These are phyloP conservation scores for Talaromyces sp. DNA, from an alignment of 2,329 filamentous ascomycete genomes.

Conservation along the genomic window DNA sequence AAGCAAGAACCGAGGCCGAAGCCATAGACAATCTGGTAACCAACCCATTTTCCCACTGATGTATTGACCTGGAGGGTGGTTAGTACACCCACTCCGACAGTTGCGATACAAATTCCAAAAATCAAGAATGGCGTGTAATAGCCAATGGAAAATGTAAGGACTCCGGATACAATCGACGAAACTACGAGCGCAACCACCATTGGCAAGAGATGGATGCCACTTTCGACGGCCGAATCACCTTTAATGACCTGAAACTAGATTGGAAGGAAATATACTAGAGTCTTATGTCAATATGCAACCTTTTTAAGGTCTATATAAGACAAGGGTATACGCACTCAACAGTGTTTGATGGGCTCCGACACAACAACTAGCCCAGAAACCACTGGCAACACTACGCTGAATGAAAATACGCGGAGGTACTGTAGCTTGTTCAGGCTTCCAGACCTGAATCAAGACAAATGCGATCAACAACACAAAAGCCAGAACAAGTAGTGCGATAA, in stretches of 20 bases:
- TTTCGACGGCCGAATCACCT: slow-evolving; percentile 25
- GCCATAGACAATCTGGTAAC: slow-evolving; percentile 21
- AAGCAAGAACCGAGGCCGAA: slow-evolving; percentile 16
- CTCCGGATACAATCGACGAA: slow-evolving; percentile 24
- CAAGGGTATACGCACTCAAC: neutral
- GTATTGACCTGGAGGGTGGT: slow-evolving; percentile 26
- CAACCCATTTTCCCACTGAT: slow-evolving; percentile 18
- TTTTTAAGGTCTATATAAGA: neutral
- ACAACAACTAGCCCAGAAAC: slow-evolving; percentile 1
- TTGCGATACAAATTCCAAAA: slow-evolving; percentile 21
- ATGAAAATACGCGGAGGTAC: slow-evolving; percentile 42
- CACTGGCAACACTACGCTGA: slow-evolving; percentile 39
- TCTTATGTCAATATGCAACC: neutral
- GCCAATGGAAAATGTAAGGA: slow-evolving; percentile 20
- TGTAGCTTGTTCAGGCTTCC: slow-evolving; percentile 32
- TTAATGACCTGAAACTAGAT: slow-evolving; percentile 21
- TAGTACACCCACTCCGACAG: slow-evolving; percentile 26
- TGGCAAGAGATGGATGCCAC: slow-evolving; percentile 39
- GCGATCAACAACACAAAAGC: slow-evolving; percentile 45
- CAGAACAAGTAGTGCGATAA: slow-evolving; percentile 49
- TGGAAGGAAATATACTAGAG: slow-evolving; percentile 28
- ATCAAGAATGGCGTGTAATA: slow-evolving; percentile 23
- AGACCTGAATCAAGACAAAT: slow-evolving; percentile 31
- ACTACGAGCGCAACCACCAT: slow-evolving; percentile 31
- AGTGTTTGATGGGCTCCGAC: slow-evolving; percentile 4